These are phyloP conservation scores for Marsdenia floribunda DNA, from an alignment of 257 asterid genomes.

Conservation along the genomic window DNA sequence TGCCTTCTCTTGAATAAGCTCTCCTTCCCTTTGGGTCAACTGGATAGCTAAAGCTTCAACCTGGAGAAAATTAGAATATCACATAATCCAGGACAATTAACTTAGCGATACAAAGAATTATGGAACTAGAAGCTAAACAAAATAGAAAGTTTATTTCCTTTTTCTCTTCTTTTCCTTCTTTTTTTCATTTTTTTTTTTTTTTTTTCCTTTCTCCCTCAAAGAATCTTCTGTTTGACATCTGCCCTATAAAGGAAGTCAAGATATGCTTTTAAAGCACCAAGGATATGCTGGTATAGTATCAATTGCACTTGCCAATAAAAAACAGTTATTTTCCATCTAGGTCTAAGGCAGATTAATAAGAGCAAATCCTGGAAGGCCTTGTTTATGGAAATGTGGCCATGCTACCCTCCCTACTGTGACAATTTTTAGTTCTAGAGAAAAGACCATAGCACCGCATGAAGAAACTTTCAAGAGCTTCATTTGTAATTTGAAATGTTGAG, in stretches of 20 bases:
- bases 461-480: background rate
- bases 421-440: background rate
- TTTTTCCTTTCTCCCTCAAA: no score
- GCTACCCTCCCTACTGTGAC: background rate
- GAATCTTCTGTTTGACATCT: background rate
- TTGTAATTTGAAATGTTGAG: background rate
- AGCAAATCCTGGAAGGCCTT: background rate
- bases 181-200: no score
- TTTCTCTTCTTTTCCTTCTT: background rate
- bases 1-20: conserved; percentile 79
- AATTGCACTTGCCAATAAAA: background rate
- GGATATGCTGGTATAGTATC: background rate
- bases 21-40: conserved; percentile 87
- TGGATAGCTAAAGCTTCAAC: conserved; percentile 91
- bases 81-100: background rate
- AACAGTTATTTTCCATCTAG: background rate
- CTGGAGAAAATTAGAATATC: conserved; percentile 26
- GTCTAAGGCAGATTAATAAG: background rate
- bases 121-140: background rate
- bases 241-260: no score
- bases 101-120: background rate
- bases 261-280: background rate
- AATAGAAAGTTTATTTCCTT: background rate
- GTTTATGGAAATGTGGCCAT: background rate
- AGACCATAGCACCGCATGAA: background rate